Evolutionary conservation across 2,329 filamentous ascomycete species (phyloP), one percentile per base, ranked within the genome.

Genomic region (Pseudocercospora vitis): DNA sequence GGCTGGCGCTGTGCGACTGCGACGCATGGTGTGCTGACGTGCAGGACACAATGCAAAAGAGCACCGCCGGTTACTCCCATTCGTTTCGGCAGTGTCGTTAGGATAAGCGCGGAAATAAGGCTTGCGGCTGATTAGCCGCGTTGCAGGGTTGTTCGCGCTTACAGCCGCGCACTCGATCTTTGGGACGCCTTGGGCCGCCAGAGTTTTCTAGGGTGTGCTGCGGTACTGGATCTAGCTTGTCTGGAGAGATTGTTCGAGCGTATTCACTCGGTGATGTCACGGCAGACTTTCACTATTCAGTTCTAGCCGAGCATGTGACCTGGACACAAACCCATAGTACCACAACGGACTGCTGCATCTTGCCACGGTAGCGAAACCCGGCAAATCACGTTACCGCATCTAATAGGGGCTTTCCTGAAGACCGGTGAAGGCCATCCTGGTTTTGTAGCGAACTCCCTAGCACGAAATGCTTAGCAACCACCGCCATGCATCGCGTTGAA

Each of bases 11-110:
- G 45, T 45, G 11, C 45, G 45, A 24, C 44, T 31, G 19, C 19
- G 32, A 37, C 52, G 52, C 48, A 55, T 50, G 16, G 12, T 51
- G 21, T 47, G 26, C 26, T 32, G 44, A 47, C 44, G 44, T 16
- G 26, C 44, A 31, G 44, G 44, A 47, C 32, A 26, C 44, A 47
- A 26, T 29, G 44, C 12, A n/a, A n/a, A n/a, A n/a, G n/a, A 32
- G 29, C 44, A 31, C 19, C 9, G 16, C 18, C 37, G 18, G 18
- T 23, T 40, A 11, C n/a, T 40, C 16, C 5, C 35, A 7, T 19
- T 6, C 31, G 7, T 35, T n/a, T 18, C 4, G 3, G 37, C 26
- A 7, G 26, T 29, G 19, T 40, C 16, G 37, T 40, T 18, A 39
- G 16, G 21, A 18, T 39, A 40, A 19, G 11, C 37, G 37, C 37